phyloP scores from a whole-genome alignment of 345 rosid species.

The Sisymbrium irio region DNA sequence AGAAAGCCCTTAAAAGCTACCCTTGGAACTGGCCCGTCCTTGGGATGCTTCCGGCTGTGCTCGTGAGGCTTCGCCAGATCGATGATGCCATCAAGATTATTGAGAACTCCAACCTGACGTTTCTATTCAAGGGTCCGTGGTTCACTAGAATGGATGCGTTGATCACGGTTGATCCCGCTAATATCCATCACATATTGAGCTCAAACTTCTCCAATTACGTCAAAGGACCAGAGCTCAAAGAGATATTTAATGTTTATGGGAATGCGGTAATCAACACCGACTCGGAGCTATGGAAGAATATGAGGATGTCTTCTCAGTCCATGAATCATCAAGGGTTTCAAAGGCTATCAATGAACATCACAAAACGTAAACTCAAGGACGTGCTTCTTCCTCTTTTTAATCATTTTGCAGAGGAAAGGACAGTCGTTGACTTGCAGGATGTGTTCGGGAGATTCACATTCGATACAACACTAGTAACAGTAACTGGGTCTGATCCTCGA shows the following conservation, averaged over 20 bases:
- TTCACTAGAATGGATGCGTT: constrained; percentile 13
- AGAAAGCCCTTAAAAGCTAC: background rate
- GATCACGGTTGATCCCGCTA: constrained; percentile 29
- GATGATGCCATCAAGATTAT: background rate
- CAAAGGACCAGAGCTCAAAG: constrained; percentile 25
- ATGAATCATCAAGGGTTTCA: constrained; percentile 11
- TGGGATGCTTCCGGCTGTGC: background rate
- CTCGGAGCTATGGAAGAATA: constrained; percentile 22
- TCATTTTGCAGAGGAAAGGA: background rate
- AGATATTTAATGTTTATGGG: constrained; percentile 15
- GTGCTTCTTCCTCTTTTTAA: background rate
- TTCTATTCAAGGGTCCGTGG: constrained; percentile 23
- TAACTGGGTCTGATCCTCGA: constrained; percentile 52
- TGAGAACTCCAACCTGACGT: constrained; percentile 7
- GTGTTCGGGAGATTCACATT: constrained; percentile 52
- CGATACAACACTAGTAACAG: constrained; percentile 43
- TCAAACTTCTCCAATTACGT: constrained; percentile 28
- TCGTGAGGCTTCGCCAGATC: background rate
- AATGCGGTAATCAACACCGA: constrained; percentile 26
- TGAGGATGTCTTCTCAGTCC: constrained; percentile 8
- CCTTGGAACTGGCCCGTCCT: background rate
- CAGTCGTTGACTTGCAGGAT: constrained; percentile 49
- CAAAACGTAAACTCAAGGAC: background rate
- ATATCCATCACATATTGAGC: constrained; percentile 27
- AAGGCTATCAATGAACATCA: constrained; percentile 1